Conservation (phyloP, 371 early-diverging fungal species). For the Mortierella polycephala region DNA sequence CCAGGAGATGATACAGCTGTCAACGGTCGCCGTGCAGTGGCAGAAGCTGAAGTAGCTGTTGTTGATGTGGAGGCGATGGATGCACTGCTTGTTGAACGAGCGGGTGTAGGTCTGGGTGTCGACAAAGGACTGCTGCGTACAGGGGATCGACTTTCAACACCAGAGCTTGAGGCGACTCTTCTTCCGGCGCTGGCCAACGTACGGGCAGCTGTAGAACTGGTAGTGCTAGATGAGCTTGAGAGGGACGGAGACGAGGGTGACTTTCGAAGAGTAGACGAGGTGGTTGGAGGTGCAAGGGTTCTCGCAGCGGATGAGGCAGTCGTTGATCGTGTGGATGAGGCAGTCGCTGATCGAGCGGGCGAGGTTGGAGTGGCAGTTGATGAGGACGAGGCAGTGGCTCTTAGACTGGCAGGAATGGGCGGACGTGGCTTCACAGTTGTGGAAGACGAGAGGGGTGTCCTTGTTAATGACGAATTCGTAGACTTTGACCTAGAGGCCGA, state of each 20-base stretch:
- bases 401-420: conserved; percentile 24
- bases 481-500: conserved; percentile 11
- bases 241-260: conserved; percentile 42
- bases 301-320: conserved; percentile 8
- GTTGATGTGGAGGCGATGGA: conserved; percentile 19
- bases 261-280: conserved; percentile 25
- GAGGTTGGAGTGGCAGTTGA: conserved; percentile 6
- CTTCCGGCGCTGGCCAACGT: conserved; percentile 16
- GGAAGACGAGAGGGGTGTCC: conserved; percentile 13
- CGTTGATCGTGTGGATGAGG: neutral
- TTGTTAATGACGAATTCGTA: conserved; percentile 18
- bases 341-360: neutral
- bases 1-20: conserved; percentile 5
- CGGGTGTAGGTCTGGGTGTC: conserved; percentile 12
- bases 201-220: neutral
- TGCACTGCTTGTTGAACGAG: conserved; percentile 29
- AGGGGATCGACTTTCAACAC: conserved; percentile 12
- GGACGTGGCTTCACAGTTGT: conserved; percentile 24
- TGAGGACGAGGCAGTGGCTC: conserved; percentile 13
- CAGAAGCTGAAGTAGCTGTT: conserved; percentile 5
- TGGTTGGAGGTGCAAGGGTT: conserved; percentile 12
- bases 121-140: conserved; percentile 10
- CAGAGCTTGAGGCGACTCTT: conserved; percentile 36
- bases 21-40: conserved; percentile 11
- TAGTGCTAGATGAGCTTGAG: conserved; percentile 11